Percentiles rank a stretch among this genome's conserved stretches.
Conservation (phyloP, 352 stramenopile genomes). For the Plasmopara muralis region DNA sequence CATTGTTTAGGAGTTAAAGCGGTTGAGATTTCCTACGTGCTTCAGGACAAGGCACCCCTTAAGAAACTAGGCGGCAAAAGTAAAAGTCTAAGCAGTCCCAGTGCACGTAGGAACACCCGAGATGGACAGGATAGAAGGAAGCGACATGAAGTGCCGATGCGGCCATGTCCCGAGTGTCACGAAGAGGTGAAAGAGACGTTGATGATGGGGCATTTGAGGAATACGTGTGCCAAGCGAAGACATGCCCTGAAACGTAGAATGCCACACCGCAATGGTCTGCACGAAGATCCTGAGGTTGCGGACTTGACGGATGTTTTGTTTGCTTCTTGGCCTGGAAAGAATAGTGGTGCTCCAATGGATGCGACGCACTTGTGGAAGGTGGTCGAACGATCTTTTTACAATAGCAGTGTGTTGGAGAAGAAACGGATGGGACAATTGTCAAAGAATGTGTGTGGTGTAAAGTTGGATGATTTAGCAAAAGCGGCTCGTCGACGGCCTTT, state of each 20-base stretch:
- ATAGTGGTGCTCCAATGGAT: constrained; percentile 60
- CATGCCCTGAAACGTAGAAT: constrained; percentile 39
- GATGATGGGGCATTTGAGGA: constrained; percentile 66
- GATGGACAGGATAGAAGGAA: constrained; percentile 27
- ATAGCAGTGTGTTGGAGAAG: constrained; percentile 51
- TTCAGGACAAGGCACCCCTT: constrained; percentile 18
- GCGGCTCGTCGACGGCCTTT: constrained; percentile 17
- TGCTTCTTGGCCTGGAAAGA: constrained; percentile 69
- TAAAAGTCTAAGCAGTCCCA: constrained; percentile 12
- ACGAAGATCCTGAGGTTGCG: constrained; percentile 20
- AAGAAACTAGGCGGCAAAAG: constrained; percentile 25
- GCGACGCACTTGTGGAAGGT: constrained; percentile 76
- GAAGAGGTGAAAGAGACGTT: constrained; percentile 50
- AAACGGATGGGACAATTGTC: constrained; percentile 65
- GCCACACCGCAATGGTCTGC: constrained; percentile 19
- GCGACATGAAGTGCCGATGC: constrained; percentile 33
- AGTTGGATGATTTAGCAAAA: constrained; percentile 60
- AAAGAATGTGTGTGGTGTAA: constrained; percentile 58
- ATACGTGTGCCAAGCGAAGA: constrained; percentile 34
- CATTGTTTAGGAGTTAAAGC: constrained; percentile 28
- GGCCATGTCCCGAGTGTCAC: constrained; percentile 58
- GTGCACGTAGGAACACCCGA: constrained; percentile 9
- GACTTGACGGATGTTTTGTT: constrained; percentile 77
- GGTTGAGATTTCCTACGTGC: constrained; percentile 35
- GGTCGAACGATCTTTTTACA: constrained; percentile 65